These are phyloP conservation scores for Mortierella sp. DNA, from an alignment of 371 early-diverging fungal species.

Conservation along the genomic window DNA sequence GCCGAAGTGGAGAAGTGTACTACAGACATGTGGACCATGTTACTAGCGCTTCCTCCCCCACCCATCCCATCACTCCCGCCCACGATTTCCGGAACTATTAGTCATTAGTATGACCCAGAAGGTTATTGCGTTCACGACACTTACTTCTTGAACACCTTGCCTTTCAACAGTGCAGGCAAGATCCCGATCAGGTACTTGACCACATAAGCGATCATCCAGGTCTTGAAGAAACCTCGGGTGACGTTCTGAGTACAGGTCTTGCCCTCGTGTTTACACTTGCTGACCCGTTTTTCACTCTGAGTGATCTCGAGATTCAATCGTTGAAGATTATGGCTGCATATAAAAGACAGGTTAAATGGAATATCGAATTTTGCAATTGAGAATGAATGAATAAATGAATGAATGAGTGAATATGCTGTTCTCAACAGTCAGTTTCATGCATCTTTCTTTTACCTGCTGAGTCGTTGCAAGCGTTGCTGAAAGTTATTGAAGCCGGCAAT, in stretches of 20 bases:
- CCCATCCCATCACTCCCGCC: background rate
- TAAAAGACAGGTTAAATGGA: background rate
- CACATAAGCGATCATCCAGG: conserved; percentile 76
- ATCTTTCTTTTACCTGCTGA: conserved; percentile 64
- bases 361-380: background rate
- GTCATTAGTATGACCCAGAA: too few relatives aligned
- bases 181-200: conserved; percentile 84
- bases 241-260: conserved; percentile 82
- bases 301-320: conserved; percentile 64
- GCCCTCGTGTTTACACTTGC: conserved; percentile 79
- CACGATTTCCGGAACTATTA: too few relatives aligned
- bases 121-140: too few relatives aligned
- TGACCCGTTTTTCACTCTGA: conserved; percentile 41
- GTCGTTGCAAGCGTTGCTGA: conserved; percentile 74
- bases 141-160: conserved; percentile 74
- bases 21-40: too few relatives aligned
- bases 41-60: background rate
- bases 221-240: conserved; percentile 77
- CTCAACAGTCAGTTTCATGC: background rate
- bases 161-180: conserved; percentile 72
- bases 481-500: conserved; percentile 74
- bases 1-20: too few relatives aligned
- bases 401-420: background rate
- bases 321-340: conserved; percentile 68
- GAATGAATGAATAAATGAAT: background rate